Evolutionary conservation across 2,329 filamentous ascomycete species (phyloP), one percentile per base, ranked within the genome.

Genomic region (Diaporthe vexans): DNA sequence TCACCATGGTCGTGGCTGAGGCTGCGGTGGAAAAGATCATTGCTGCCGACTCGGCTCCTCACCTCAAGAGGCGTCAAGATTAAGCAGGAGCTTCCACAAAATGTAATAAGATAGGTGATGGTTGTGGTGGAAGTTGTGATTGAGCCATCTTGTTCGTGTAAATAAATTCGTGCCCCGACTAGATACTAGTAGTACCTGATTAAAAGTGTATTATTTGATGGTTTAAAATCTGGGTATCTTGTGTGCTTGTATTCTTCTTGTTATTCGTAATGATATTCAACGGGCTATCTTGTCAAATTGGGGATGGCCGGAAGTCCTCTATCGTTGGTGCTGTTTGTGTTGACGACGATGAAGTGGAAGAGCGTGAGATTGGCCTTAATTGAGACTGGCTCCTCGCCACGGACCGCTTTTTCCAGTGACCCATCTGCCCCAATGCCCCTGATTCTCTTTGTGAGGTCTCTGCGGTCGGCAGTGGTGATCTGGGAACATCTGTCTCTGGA

Each of bases 1-100:
- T 90, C 52, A 90, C 93, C 77, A 91, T 93, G 80, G 86, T 91
- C 48, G 90, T 88, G 24, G 89, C 91, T 24, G 92, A 94, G 84
- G 87, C 88, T 56, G 91, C 91, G 11, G 87, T 87, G 6, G 85
- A 85, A 77, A 87, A 83, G 77, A 89, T 89, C 26, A 68, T 68
- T 15, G 63, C 43, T 52, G 21, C 63, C 17, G n/a, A 33, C 13
- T 52, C 46, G 8, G n/a, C 33, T 11, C 21, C 63, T 40, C 29
- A 54, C 0, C 33, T 54, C 8, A 40, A 68, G 63, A 54, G 5
- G n/a, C 63, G 48, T 3, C 33, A 54, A 4, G 15, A 37, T 26
- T 67, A 15, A 67, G 21, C 35, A 13, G 26, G 0, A 17, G 46
- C 9, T 17, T 11, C 15, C 2, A 35, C 17, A 19, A n/a, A 35